A percentile compares a stretch with the other conserved stretches of the same genome.
phyloP scores from a whole-genome alignment of 192 early-diverging fungal genomes.

The Chytriomyces sp. region DNA sequence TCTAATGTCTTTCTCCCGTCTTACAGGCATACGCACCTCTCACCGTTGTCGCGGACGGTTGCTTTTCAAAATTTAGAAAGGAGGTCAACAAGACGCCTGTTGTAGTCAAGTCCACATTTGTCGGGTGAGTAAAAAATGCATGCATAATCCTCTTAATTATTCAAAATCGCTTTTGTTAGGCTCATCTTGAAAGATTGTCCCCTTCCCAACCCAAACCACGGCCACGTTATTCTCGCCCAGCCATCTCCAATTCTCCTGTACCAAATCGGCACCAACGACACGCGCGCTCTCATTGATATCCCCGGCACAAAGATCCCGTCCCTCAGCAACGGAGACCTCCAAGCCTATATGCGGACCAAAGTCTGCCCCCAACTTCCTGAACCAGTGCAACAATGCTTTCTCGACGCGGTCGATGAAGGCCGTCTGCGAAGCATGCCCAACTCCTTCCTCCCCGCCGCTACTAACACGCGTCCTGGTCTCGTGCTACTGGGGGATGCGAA shows the following conservation, averaged over 20 bases:
- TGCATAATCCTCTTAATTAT: not conserved
- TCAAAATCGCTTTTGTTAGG: conserved; percentile 34
- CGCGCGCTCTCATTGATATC: conserved; percentile 88
- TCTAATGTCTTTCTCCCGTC: not conserved
- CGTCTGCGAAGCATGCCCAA: conserved; percentile 87
- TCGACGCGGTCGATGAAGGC: conserved; percentile 68
- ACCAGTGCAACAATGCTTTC: conserved; percentile 56
- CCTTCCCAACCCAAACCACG: conserved; percentile 83
- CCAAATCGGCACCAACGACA: conserved; percentile 85
- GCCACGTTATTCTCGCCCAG: conserved; percentile 87
- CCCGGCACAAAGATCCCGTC: conserved; percentile 81
- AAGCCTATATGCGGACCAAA: conserved; percentile 60
- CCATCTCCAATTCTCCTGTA: conserved; percentile 88
- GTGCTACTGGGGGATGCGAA: conserved; percentile 92
- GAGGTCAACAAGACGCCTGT: conserved; percentile 60
- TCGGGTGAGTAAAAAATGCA: too few relatives aligned
- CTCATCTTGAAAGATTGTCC: conserved; percentile 69
- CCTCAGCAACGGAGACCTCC: conserved; percentile 60
- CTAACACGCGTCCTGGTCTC: conserved; percentile 72
- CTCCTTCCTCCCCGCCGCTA: conserved; percentile 81
- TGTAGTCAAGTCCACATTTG: conserved; percentile 66
- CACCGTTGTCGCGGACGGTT: conserved; percentile 90
- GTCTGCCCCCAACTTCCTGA: conserved; percentile 76
- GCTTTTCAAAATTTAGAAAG: conserved; percentile 91
- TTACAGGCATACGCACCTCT: conserved; percentile 69